Percentiles rank a stretch among this genome's conserved stretches.
Evolutionary conservation across 495 filamentous ascomycete genomes (phyloP).

Genomic region (Xylaria scruposa): DNA sequence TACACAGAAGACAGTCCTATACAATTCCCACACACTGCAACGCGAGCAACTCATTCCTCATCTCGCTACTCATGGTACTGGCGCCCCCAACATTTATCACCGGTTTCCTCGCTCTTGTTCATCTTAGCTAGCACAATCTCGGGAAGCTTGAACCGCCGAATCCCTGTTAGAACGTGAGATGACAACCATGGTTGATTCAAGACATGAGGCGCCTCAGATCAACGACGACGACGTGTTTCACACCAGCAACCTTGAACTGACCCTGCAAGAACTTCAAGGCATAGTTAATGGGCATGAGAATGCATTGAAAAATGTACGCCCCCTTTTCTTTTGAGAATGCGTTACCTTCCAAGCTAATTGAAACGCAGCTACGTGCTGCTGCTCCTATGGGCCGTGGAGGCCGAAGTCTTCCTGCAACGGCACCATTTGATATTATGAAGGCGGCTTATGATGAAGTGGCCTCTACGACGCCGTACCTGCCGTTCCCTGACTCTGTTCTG

Average conservation of each 20-base stretch:
- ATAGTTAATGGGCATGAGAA: slow-evolving; percentile 70
- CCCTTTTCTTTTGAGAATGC: slow-evolving; percentile 47
- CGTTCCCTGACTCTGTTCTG: slow-evolving; percentile 68
- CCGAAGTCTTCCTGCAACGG: slow-evolving; percentile 33
- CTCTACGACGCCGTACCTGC: slow-evolving; percentile 66
- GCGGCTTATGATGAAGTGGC: slow-evolving; percentile 68
- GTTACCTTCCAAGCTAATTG: slow-evolving; percentile 18
- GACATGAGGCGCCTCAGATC: slow-evolving; percentile 32
- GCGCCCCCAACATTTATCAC: not conserved
- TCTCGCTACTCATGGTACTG: not conserved
- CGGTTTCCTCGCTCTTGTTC: not conserved
- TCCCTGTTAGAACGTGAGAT: slow-evolving; percentile 1
- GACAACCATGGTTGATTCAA: slow-evolving; percentile 23
- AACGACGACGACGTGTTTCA: slow-evolving; percentile 41
- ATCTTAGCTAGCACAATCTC: not conserved
- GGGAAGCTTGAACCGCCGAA: not conserved
- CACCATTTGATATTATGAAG: slow-evolving; percentile 62
- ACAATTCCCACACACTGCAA: not conserved
- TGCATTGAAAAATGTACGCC: slow-evolving; percentile 49
- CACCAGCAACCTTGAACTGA: slow-evolving; percentile 65
- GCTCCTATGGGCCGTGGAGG: slow-evolving; percentile 27
- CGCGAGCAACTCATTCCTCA: not conserved
- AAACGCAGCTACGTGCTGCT: slow-evolving; percentile 37
- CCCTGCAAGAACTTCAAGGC: slow-evolving; percentile 67
- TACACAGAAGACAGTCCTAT: not conserved